Evolutionary conservation across 2,329 filamentous ascomycete species (phyloP).

Genomic region (Monosporascus sp.): DNA sequence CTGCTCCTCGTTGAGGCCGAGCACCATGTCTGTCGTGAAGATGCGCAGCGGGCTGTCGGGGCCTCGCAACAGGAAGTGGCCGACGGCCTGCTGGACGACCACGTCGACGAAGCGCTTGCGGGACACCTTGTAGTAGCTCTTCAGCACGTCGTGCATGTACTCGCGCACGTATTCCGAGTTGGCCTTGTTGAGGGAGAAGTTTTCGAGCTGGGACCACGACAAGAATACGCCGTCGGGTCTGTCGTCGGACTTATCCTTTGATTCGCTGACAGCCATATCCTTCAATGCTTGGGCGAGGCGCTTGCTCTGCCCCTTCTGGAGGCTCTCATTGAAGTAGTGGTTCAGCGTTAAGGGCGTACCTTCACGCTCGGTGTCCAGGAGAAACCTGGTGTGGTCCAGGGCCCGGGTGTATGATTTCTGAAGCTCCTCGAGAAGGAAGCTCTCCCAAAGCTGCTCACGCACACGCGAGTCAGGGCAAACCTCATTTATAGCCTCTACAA

Average conservation of each 20-base stretch:
- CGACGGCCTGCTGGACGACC: constrained; percentile 52
- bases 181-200: constrained; percentile 18
- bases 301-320: constrained; percentile 20
- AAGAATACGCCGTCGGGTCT: constrained; percentile 17
- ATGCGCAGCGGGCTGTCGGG: constrained; percentile 44
- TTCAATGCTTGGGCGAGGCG: constrained; percentile 15
- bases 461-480: constrained; percentile 38
- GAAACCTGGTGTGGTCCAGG: constrained; percentile 36
- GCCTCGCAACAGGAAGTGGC: constrained; percentile 46
- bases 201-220: constrained; percentile 11
- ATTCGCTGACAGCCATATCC: constrained; percentile 10
- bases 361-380: constrained; percentile 44
- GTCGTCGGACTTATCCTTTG: constrained; percentile 3
- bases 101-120: constrained; percentile 58
- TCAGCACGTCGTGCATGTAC: constrained; percentile 55
- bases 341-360: constrained; percentile 42
- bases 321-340: constrained; percentile 38
- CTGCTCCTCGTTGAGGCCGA: constrained; percentile 39
- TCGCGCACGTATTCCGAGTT: constrained; percentile 33
- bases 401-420: constrained; percentile 35
- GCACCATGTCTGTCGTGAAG: constrained; percentile 46
- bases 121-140: constrained; percentile 57
- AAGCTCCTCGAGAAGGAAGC: constrained; percentile 36
- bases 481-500: constrained; percentile 29
- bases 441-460: constrained; percentile 30